Evolutionary conservation across 176 grass and related monocot genomes (phyloP).

Genomic region (Cocos nucifera): DNA sequence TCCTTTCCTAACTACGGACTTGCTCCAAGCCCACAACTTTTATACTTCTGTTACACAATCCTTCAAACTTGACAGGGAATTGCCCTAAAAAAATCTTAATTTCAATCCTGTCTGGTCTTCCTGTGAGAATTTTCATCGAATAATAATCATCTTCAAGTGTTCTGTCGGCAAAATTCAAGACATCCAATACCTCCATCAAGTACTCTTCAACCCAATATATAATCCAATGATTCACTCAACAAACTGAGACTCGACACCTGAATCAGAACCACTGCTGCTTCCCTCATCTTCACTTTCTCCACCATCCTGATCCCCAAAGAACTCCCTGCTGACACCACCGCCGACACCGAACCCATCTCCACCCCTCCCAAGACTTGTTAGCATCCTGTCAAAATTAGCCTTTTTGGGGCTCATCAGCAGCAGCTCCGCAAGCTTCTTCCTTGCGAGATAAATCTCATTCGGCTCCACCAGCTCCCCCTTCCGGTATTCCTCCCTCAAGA

Average conservation of each 20-base stretch:
- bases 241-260: conserved; percentile 78
- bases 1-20: no score
- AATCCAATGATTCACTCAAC: conserved; percentile 35
- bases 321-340: conserved; percentile 20
- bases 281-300: conserved; percentile 24
- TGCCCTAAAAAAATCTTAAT: no score
- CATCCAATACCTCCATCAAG: no score
- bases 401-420: conserved; percentile 51
- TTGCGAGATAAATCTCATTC: conserved; percentile 48
- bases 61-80: no score
- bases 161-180: no score
- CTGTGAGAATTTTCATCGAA: no score
- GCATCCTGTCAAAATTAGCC: conserved; percentile 77
- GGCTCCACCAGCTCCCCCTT: conserved; percentile 59
- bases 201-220: no score
- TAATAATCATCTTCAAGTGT: no score
- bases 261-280: conserved; percentile 65
- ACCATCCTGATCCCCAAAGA: conserved; percentile 28
- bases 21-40: no score
- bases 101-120: no score
- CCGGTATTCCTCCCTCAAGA: conserved; percentile 65
- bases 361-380: conserved; percentile 69
- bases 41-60: no score
- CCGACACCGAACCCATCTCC: conserved; percentile 23
- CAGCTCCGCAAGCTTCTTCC: conserved; percentile 55